Base-by-base conservation (phyloP, 371 early-diverging fungal species). In the Actinomortierella wolfii region DNA sequence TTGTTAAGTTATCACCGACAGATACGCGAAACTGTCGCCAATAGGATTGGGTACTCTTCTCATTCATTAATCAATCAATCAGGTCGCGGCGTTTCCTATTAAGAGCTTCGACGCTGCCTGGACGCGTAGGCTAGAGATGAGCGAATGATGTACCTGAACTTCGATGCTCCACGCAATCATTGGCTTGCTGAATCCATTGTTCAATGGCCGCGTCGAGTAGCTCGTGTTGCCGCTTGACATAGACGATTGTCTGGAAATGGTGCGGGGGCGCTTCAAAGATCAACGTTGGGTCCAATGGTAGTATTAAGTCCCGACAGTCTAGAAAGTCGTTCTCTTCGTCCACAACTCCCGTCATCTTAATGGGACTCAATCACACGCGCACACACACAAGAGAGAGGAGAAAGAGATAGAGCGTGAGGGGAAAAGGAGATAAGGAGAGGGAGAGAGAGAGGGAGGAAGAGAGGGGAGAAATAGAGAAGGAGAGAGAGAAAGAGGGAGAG, bases 181-280 rank as follows among this genome's bases (percentile, higher is more conserved):
- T 61, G 1, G 59, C 67, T 23, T 43, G 58, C 24, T 48, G 56
- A 20, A 73, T 66, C 73, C 73, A 73, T 4, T 41, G 21, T 14
- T 62, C 67, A 26, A 73, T 66, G 20, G 63, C 60, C 6, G 34
- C 44, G 28, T 73, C 73, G 14, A 73, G 67, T 1, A 73, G 25
- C 51, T 66, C 73, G 51, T 73, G 73, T 17, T 73, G 73, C 23
- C 59, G 67, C 40, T 73, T 73, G 39, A 73, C 73, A 51, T 73
- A 66, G 23, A 66, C 60, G 49, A 73, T 59, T 26, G 63, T 47
- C n/a, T 66, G 67, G 6, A 73, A 56, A 25, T 66, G 59, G 8
- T 60, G 61, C 6, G 73, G 73, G 0, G 67, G 66, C 0, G 73
- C 73, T n/a, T 73, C 73, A 56, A 73, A 73, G 60, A 73, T 73